Percentiles rank a stretch among this genome's conserved stretches.
Conservation (phyloP, 2,329 filamentous ascomycete genomes). For the Stagonosporopsis rhizophila region DNA sequence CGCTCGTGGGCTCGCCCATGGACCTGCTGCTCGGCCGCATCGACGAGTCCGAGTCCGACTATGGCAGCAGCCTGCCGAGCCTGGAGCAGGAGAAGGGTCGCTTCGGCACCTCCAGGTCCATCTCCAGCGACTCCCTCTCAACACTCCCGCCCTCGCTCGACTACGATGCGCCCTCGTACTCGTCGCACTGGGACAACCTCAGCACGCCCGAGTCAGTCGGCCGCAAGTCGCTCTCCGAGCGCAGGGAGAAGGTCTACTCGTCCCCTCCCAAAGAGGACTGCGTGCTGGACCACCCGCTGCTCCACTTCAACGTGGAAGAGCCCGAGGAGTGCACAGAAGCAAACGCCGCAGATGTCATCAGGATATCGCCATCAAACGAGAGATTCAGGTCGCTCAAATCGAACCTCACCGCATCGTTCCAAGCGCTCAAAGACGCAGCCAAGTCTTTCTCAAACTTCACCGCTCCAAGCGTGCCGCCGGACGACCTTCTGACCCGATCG, state of each 20-base stretch:
- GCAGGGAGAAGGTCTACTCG: constrained; percentile 56
- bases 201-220: constrained; percentile 44
- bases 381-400: constrained; percentile 64
- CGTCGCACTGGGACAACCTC: constrained; percentile 51
- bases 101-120: constrained; percentile 53
- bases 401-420: constrained; percentile 68
- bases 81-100: constrained; percentile 54
- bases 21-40: constrained; percentile 64
- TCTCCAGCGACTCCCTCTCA: constrained; percentile 65
- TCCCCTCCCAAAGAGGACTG: constrained; percentile 61
- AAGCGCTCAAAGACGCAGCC: constrained; percentile 67
- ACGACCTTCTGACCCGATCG: constrained; percentile 67
- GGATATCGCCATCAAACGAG: constrained; percentile 32
- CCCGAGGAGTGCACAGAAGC: constrained; percentile 43
- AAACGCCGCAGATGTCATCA: constrained; percentile 36
- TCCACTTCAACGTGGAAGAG: constrained; percentile 49
- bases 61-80: constrained; percentile 49
- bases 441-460: constrained; percentile 67
- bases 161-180: constrained; percentile 55
- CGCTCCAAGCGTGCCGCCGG: constrained; percentile 59
- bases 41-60: constrained; percentile 54
- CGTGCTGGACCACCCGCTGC: constrained; percentile 64
- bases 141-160: constrained; percentile 55
- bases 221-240: constrained; percentile 41
- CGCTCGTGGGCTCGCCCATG: constrained; percentile 56